phyloP scores from a whole-genome alignment of 2,329 filamentous ascomycete genomes.

The Colletotrichum nymphaeae region DNA sequence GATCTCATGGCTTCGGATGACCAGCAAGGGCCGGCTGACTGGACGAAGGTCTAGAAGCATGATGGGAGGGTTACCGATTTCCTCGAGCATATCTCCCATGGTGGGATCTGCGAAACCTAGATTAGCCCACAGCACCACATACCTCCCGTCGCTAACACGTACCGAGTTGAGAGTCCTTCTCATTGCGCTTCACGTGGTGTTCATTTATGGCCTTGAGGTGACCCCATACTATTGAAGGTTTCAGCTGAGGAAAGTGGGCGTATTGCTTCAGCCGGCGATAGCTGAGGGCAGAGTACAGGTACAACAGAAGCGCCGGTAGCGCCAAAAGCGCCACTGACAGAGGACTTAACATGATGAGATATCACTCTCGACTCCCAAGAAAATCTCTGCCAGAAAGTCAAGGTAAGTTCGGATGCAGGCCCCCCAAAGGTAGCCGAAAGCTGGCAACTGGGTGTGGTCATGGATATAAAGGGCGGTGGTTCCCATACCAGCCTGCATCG shows the following conservation, averaged over 20 bases:
- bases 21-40: slow-evolving; percentile 43
- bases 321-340: slow-evolving; percentile 14
- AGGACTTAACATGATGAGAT: slow-evolving; percentile 10
- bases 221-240: slow-evolving; percentile 32
- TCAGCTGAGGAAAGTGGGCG: slow-evolving; percentile 24
- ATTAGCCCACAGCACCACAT: background rate
- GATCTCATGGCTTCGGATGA: slow-evolving; percentile 46
- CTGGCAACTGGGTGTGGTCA: background rate
- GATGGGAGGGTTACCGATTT: slow-evolving; percentile 46
- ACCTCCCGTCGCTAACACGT: background rate
- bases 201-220: slow-evolving; percentile 25
- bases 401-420: background rate
- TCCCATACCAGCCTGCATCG: background rate
- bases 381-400: too few species aligned
- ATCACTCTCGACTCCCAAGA: too few species aligned
- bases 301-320: slow-evolving; percentile 8
- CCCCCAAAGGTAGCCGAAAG: background rate
- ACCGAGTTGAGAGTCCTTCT: slow-evolving; percentile 17
- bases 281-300: slow-evolving; percentile 15
- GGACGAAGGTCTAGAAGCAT: slow-evolving; percentile 50
- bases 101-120: slow-evolving; percentile 37
- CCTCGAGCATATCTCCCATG: slow-evolving; percentile 42
- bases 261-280: slow-evolving; percentile 33
- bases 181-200: slow-evolving; percentile 1
- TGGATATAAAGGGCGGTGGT: background rate